Percentiles rank a stretch among this genome's conserved stretches.
phyloP scores from a whole-genome alignment of 768 basidiomycete species.

The Scleroderma citrinum region DNA sequence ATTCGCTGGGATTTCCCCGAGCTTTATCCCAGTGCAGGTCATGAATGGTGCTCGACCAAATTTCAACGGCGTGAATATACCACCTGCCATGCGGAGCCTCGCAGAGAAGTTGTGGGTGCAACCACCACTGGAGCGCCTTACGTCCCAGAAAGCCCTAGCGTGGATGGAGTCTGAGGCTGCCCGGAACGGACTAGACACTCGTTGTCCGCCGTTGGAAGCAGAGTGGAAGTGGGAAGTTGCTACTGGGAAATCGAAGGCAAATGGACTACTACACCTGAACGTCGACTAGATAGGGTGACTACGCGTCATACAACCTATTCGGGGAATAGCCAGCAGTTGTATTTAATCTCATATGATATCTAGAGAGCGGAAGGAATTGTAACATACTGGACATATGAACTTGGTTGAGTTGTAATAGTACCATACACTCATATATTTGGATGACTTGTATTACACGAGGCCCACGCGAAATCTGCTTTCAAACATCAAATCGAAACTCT shows the following conservation, averaged over 20 bases:
- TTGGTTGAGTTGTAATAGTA: too few species aligned
- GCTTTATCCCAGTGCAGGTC: neutral
- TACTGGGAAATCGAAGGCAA: neutral
- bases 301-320: too few species aligned
- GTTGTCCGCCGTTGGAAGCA: constrained; percentile 5
- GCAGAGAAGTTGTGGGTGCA: constrained; percentile 23
- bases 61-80: constrained; percentile 11
- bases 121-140: constrained; percentile 18
- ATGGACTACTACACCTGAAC: neutral
- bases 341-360: too few species aligned
- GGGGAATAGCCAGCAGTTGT: too few species aligned
- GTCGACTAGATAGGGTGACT: neutral
- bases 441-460: neutral
- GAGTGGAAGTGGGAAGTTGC: constrained; percentile 14
- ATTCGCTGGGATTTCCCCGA: neutral
- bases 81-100: constrained; percentile 26
- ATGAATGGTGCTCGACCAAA: constrained; percentile 2
- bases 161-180: constrained; percentile 21
- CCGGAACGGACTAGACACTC: constrained; percentile 4
- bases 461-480: constrained; percentile 1
- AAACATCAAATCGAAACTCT: constrained; percentile 26
- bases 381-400: too few species aligned
- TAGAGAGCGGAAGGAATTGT: too few species aligned
- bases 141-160: constrained; percentile 13
- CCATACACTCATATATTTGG: neutral